Evolutionary conservation across 177 flowering plant species (phyloP), one percentile per base, ranked within the genome.

Genomic region (Vitis hybrid): DNA sequence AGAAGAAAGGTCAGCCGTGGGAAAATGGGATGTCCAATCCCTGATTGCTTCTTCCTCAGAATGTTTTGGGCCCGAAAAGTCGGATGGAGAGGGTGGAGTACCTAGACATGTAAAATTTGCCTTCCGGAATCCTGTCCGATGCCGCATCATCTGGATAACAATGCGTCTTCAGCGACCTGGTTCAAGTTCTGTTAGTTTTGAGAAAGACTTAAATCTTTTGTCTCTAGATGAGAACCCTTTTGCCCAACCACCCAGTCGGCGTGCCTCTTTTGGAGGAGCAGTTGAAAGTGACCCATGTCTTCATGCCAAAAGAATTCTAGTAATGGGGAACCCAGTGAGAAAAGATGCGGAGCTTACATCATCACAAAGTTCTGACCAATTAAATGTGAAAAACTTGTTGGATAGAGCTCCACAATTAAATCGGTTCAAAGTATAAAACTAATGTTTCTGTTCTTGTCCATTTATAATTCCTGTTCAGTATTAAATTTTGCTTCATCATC

Each of bases 21-120:
- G 99, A 72, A 96, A 91, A 76, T 93, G 99, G 98, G 95, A 92
- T 79, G 78, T 93, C 40, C 79, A 85, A 65, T 87, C 99, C 56
- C 55, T 89, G 70, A 74, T 86, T 19, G 56, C 68, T 62, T 84
- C 97, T 71, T 85, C 98, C 32, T 70, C 94, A 8, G 99, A 91
- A 62, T 76, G 79, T 14, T 89, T 74, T 81, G 97, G 97, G 60
- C 89, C 87, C 64, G 97, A 93, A 79, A 86, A 81, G 60, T 52
- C 75, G 18, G 71, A 62, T 52, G 60, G 61, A 60, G 78, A 71
- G 46, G 73, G 74, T 64, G 70, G 74, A 70, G 74, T 79, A 55
- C 94, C 97, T 12, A 86, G 98, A 78, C 94, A 93, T 83, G 67
- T 88, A 35, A 90, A 81, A 70, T 91, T 93, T 77, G 48, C 85